A percentile compares a stretch with the other conserved stretches of the same genome.
Evolutionary conservation across 495 filamentous ascomycete genomes (phyloP).

Genomic region (Aspergillus heteromorphus): DNA sequence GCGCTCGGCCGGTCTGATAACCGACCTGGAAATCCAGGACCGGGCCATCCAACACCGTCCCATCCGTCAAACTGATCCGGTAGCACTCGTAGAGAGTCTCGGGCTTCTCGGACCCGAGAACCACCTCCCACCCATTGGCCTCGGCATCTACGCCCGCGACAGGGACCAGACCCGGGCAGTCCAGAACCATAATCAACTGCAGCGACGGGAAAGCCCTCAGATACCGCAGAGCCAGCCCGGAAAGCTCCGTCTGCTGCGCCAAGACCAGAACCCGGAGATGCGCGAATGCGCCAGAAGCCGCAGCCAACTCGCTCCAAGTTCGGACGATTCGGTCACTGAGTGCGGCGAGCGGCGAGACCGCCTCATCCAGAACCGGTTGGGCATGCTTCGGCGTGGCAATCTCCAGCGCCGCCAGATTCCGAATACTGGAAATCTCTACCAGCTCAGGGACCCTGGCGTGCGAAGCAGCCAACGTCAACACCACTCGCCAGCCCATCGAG

Average conservation of each 20-base stretch:
- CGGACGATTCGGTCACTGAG: conserved; percentile 35
- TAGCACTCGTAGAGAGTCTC: conserved; percentile 16
- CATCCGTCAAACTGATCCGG: conserved; percentile 1
- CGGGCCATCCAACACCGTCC: conserved; percentile 11
- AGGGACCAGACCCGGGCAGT: conserved; percentile 17
- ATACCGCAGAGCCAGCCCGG: conserved; percentile 17
- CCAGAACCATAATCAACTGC: conserved; percentile 20
- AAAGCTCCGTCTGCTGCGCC: conserved; percentile 22
- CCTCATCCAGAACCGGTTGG: not conserved
- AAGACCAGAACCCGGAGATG: conserved; percentile 34
- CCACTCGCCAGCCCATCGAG: conserved; percentile 23
- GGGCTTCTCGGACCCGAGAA: not conserved
- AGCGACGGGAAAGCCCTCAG: conserved; percentile 27
- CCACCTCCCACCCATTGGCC: conserved; percentile 9
- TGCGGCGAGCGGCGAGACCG: conserved; percentile 1
- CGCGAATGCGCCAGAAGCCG: conserved; percentile 21
- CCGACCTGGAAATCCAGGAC: conserved; percentile 24
- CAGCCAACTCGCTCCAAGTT: conserved; percentile 33
- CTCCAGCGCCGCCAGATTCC: conserved; percentile 37
- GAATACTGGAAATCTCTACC: conserved; percentile 27
- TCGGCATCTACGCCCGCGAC: not conserved
- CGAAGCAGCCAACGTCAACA: conserved; percentile 24
- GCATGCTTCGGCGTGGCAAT: conserved; percentile 14
- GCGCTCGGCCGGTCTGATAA: not conserved
- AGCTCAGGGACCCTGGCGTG: conserved; percentile 28